These are phyloP conservation scores for Lotmaria passim DNA, from an alignment of 208 protist species.

Conservation along the genomic window DNA sequence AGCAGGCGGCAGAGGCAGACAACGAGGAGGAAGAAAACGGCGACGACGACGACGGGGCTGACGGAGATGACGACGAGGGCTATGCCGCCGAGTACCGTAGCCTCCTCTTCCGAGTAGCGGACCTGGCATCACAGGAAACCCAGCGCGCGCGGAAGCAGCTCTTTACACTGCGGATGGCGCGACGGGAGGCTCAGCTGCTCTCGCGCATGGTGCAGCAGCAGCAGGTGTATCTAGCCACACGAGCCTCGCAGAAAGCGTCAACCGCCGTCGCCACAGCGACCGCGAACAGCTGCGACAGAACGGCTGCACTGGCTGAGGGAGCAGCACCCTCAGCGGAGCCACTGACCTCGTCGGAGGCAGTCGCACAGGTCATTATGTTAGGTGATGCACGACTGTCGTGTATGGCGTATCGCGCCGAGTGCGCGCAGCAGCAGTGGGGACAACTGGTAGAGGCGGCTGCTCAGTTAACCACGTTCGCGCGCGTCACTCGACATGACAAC, in stretches of 20 bases:
- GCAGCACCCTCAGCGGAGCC: not conserved
- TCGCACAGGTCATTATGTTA: not conserved
- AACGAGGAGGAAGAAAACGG: slow-evolving; percentile 1
- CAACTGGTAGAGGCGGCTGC: not conserved
- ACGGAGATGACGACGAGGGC: slow-evolving; percentile 31
- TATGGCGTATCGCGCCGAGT: slow-evolving; percentile 19
- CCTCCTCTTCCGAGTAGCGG: slow-evolving; percentile 50
- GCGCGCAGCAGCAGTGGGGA: slow-evolving; percentile 14
- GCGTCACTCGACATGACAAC: not conserved
- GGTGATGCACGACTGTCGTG: slow-evolving; percentile 21
- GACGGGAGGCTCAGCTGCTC: slow-evolving; percentile 40
- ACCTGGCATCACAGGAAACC: slow-evolving; percentile 40
- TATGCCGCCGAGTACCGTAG: slow-evolving; percentile 37
- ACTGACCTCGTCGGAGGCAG: not conserved
- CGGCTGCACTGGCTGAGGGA: not conserved
- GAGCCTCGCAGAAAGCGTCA: not conserved
- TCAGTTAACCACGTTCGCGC: slow-evolving; percentile 13
- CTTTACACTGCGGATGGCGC: slow-evolving; percentile 49
- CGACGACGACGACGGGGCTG: slow-evolving; percentile 12
- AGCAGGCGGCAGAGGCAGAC: slow-evolving; percentile 3
- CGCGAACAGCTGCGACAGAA: not conserved
- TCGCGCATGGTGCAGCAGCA: slow-evolving; percentile 24
- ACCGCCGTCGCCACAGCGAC: not conserved
- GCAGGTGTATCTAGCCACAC: slow-evolving; percentile 24
- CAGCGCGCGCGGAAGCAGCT: slow-evolving; percentile 21